Evolutionary conservation across 2,329 filamentous ascomycete species (phyloP).

Genomic region (Aspergillus pseudoglaucus): DNA sequence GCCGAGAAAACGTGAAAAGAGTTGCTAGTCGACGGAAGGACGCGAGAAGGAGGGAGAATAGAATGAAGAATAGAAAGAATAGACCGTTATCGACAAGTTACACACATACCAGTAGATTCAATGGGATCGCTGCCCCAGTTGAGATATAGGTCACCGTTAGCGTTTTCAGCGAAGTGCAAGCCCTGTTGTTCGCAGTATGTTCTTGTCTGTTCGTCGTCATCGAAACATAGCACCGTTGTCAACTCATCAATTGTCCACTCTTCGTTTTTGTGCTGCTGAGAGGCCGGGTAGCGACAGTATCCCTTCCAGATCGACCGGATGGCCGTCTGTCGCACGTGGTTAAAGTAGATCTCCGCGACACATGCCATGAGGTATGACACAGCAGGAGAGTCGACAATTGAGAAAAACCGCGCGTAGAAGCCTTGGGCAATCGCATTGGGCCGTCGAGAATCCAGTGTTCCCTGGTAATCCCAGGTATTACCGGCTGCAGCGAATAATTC

Average conservation of each 20-base stretch:
- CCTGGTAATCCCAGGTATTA: constrained; percentile 47
- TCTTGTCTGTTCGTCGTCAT: constrained; percentile 48
- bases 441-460: constrained; percentile 44
- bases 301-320: constrained; percentile 51
- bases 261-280: constrained; percentile 44
- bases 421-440: constrained; percentile 51
- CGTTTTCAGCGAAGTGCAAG: constrained; percentile 44
- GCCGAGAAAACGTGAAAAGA: background rate
- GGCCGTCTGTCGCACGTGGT: constrained; percentile 50
- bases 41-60: background rate
- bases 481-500: constrained; percentile 52
- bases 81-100: constrained; percentile 5
- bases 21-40: background rate
- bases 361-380: constrained; percentile 59
- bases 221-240: constrained; percentile 48
- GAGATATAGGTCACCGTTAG: constrained; percentile 44
- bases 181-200: constrained; percentile 50
- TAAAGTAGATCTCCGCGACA: constrained; percentile 58
- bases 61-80: constrained; percentile 9
- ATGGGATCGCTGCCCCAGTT: constrained; percentile 43
- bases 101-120: constrained; percentile 42
- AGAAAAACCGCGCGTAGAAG: constrained; percentile 55
- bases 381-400: constrained; percentile 46
- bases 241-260: constrained; percentile 53
- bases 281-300: constrained; percentile 44